Evolutionary conservation across 2,329 filamentous ascomycete species (phyloP), one percentile per base, ranked within the genome.

Genomic region (Cladosporium sp.): DNA sequence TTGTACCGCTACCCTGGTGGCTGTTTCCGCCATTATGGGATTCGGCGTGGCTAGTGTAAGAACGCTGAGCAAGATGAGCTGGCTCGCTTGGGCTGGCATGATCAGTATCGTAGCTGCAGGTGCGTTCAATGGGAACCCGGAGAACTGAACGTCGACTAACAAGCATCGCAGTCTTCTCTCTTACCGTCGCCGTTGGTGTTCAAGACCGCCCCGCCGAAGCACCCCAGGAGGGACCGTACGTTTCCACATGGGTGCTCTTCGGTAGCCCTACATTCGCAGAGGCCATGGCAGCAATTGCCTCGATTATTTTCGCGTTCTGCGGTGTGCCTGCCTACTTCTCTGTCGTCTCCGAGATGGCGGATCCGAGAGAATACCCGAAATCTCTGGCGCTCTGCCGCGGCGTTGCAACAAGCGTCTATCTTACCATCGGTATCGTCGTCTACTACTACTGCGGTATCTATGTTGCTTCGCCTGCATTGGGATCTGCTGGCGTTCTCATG

Each of bases 391-490:
- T 67, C 20, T 61, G 56, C 11, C 59, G 60, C 38, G 51, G 47
- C 9, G 43, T 45, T 15, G 56, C 60, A 1, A 51, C 59, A 17
- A 30, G 53, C 11, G 55, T 69, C 2, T 72, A 73, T 48, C 58
- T 71, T 17, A 54, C 63, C 13, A 65, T 73, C 36, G 68, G 68
- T 13, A 57, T 66, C 2, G 69, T 76, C 1, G 68, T 77, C 1
- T 77, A 77, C 61, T 70, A 69, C 56, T 77, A 63, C 58, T 75
- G 73, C 52, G 74, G 75, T 1, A 70, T 69, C 0, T 74, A 69
- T 43, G 70, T 77, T 5, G 69, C 73, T 1, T 75, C 73, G 0
- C 75, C 74, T 0, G 73, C 73, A 1, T 66, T 77, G 7, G 74
- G 73, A 7, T 74, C 71, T 20, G 75, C 73, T 1, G 74, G 74